A percentile compares a stretch with the other conserved stretches of the same genome.
Evolutionary conservation across 352 stramenopile genomes (phyloP).

Genomic region (Globisporangium abappressorium): DNA sequence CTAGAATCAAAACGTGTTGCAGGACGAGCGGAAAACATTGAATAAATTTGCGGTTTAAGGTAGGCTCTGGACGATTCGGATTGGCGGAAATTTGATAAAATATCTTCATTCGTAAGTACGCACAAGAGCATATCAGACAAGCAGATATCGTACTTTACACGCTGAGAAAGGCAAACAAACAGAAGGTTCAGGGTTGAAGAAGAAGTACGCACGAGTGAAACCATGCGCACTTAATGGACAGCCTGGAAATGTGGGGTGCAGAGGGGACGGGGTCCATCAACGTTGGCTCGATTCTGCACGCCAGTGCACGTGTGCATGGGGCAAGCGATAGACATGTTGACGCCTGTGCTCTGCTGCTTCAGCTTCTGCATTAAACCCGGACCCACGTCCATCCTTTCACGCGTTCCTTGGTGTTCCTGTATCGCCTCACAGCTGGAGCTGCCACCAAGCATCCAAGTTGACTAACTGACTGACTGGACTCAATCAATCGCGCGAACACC

Average conservation of each 20-base stretch:
- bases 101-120: not conserved
- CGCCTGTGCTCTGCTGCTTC: not conserved
- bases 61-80: not conserved
- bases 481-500: not conserved
- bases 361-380: not conserved
- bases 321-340: constrained; percentile 6
- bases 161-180: not conserved
- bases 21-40: too few relatives aligned
- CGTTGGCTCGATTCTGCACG: not conserved
- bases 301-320: not conserved
- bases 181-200: not conserved
- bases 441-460: not conserved
- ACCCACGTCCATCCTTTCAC: not conserved
- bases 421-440: not conserved
- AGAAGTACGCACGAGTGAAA: not conserved
- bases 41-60: too few relatives aligned
- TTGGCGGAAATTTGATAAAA: constrained; percentile 10
- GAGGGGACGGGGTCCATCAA: not conserved
- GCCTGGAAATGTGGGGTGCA: constrained; percentile 8
- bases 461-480: not conserved
- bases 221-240: not conserved
- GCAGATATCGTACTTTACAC: not conserved
- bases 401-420: not conserved
- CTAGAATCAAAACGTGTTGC: too few relatives aligned
- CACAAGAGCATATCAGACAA: not conserved